Evolutionary conservation across 768 basidiomycete species (phyloP).

Genomic region (Fomitopsis serialis): DNA sequence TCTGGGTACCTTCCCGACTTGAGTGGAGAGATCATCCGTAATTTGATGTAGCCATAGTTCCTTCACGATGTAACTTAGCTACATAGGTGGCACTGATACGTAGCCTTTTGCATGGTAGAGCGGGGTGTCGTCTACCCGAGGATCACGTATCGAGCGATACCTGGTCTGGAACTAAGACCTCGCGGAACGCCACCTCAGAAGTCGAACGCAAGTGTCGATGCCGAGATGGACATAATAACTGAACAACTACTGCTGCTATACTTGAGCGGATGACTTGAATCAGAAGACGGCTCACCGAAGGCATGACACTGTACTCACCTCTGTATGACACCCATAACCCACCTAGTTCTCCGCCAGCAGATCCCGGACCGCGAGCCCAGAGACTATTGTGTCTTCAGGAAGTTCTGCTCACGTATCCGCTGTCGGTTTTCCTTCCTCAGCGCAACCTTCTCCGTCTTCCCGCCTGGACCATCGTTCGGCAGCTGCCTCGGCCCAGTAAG

Average conservation of each 20-base stretch:
- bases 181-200: too few relatives aligned
- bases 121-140: neutral
- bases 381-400: constrained; percentile 72
- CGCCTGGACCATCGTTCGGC: constrained; percentile 71
- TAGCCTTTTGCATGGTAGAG: neutral
- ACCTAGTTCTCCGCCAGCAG: too few relatives aligned
- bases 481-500: constrained; percentile 55
- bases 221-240: too few relatives aligned
- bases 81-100: neutral
- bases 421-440: constrained; percentile 60
- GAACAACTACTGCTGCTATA: too few relatives aligned
- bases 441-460: constrained; percentile 46
- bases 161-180: too few relatives aligned
- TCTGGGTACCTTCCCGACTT: constrained; percentile 45
- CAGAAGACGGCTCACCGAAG: too few relatives aligned
- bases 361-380: too few relatives aligned
- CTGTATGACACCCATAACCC: too few relatives aligned
- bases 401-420: constrained; percentile 75
- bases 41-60: neutral
- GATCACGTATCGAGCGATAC: too few relatives aligned
- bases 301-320: too few relatives aligned
- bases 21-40: neutral
- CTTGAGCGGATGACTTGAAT: too few relatives aligned
- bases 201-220: too few relatives aligned
- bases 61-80: neutral